These are phyloP conservation scores for Narthecium ossifragum DNA, from an alignment of 106 monocot species.

Conservation along the genomic window DNA sequence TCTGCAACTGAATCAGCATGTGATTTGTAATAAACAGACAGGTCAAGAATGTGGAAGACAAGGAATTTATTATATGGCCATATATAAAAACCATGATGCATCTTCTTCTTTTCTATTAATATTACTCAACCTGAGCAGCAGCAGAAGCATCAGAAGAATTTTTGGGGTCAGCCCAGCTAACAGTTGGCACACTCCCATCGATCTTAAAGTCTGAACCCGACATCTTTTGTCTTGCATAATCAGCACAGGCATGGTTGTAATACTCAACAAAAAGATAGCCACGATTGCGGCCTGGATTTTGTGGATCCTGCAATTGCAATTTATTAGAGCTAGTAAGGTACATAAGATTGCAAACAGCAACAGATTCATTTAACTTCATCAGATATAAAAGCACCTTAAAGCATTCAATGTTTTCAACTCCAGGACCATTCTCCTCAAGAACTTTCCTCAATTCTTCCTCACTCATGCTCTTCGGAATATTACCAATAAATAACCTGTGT, in stretches of 20 bases:
- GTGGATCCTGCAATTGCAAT: conserved; percentile 59
- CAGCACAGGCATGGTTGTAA: conserved; percentile 98
- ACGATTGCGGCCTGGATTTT: conserved; percentile 83
- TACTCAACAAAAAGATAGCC: conserved; percentile 97
- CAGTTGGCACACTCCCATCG: conserved; percentile 78
- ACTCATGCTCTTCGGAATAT: conserved; percentile 83
- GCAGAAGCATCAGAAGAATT: conserved; percentile 73
- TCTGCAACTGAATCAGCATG: too few species aligned
- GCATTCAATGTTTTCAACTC: conserved; percentile 86
- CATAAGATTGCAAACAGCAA: neutral
- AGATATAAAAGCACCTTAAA: conserved; percentile 84
- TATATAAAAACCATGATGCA: too few species aligned
- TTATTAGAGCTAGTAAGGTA: neutral
- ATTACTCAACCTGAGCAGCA: conserved; percentile 63
- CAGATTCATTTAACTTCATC: neutral
- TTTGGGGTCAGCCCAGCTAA: conserved; percentile 98
- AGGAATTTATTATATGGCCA: too few species aligned
- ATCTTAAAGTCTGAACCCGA: conserved; percentile 67
- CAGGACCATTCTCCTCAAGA: conserved; percentile 78
- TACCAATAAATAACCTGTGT: conserved; percentile 87
- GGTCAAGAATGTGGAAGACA: too few species aligned
- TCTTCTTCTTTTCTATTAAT: too few species aligned
- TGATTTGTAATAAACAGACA: too few species aligned
- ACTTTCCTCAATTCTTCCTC: conserved; percentile 85
- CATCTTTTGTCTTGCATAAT: conserved; percentile 85